Percentiles rank a stretch among this genome's conserved stretches.
Evolutionary conservation across 164 flowering plant species (phyloP).

Genomic region (Stephania yunnanensis): DNA sequence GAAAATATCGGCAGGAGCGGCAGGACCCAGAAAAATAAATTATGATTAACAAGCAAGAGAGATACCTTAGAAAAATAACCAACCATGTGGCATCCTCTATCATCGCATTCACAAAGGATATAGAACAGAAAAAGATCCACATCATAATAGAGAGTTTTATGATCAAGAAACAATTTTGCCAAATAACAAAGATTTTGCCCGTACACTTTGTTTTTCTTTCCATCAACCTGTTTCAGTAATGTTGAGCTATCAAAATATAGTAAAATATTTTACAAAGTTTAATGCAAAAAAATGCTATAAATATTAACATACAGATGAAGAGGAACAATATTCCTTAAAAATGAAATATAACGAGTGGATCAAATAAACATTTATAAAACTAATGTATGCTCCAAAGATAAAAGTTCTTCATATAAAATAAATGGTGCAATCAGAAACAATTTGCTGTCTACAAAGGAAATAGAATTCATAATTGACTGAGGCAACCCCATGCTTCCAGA

Average conservation of each 20-base stretch:
- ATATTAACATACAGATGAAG: not conserved
- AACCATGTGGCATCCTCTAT: constrained; percentile 99
- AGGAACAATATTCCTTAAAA: not conserved
- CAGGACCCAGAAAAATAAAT: not conserved
- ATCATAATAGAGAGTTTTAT: constrained; percentile 98
- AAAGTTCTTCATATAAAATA: not conserved
- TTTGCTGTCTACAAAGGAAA: no score
- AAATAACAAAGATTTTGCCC: constrained; percentile 94
- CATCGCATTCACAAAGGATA: constrained; percentile 95
- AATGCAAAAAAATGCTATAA: not conserved
- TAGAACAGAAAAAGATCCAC: constrained; percentile 94
- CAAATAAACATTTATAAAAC: no score
- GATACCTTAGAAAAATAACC: constrained; percentile 97
- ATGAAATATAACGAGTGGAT: not conserved
- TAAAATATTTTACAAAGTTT: not conserved
- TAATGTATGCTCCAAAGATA: no score
- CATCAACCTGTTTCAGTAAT: constrained; percentile 73
- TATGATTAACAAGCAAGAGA: not conserved
- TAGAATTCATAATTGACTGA: no score
- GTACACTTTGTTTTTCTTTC: constrained; percentile 97
- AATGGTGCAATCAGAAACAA: not conserved
- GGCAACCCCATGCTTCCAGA: not conserved
- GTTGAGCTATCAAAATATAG: not conserved
- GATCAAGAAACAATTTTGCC: constrained; percentile 96
- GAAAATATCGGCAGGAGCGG: not conserved